Evolutionary conservation across 2,329 filamentous ascomycete species (phyloP), one percentile per base, ranked within the genome.

Genomic region (Monilinia laxa): DNA sequence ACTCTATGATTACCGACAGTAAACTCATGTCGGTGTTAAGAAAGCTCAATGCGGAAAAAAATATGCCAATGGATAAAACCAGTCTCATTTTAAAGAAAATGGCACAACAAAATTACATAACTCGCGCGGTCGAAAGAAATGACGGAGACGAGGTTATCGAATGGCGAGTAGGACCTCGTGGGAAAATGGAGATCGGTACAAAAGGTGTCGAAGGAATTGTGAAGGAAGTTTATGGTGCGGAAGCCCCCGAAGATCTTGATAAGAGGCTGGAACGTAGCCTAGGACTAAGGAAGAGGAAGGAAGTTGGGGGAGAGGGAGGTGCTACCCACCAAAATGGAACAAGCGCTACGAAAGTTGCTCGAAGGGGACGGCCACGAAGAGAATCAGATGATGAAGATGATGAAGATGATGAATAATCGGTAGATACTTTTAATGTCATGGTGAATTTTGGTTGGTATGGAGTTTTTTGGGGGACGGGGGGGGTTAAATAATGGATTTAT

Each of bases 111-210:
- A 91, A 90, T 0, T 99, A 99, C 75, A 80, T 99, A 3, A 82
- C 93, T 47, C 90, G 87, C 70, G 84, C 88, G 60, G 84, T 88
- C 25, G 93, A 97, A 72, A 85, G 80, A 55, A 81, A 81, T 16
- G 87, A 86, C 1, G 91, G 90, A 35, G 91, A 96, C 49, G 88
- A 94, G 70, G 83, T 86, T 2, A 83, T 92, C 10, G 93, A 91
- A 58, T 99, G 92, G 84, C 85, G 90, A 66, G 85, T 97, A 18
- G 95, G 95, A 0, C 90, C 92, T 7, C 85, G 95, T 28, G 94
- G 91, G 7, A 95, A 90, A 78, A 83, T 93, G 10, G 95, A 98
- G 78, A 85, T 98, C 47, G 91, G 90, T 0, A 82, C 88, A n/a
- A 84, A 87, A 60, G 91, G 90, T 0, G 90, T 95, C 16, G 86